phyloP scores from a whole-genome alignment of 495 filamentous ascomycete genomes.

The Cenococcum geophilum region DNA sequence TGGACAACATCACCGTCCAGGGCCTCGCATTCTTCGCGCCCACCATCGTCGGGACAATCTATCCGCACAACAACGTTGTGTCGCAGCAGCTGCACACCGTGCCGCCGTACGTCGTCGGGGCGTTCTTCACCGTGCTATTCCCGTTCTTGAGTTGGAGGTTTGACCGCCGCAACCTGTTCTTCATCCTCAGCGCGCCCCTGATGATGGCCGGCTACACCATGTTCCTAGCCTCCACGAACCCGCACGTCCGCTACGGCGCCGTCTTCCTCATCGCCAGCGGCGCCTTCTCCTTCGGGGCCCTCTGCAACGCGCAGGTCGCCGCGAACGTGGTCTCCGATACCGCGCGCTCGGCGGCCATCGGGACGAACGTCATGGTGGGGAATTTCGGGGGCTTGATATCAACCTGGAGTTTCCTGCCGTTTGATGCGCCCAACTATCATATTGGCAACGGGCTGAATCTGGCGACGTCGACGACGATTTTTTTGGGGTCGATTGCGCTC shows the following conservation, averaged over 20 bases:
- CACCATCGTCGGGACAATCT: slow-evolving; percentile 63
- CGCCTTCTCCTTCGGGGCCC: slow-evolving; percentile 51
- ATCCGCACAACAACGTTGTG: slow-evolving; percentile 48
- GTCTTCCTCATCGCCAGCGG: slow-evolving; percentile 62
- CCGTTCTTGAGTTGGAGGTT: slow-evolving; percentile 55
- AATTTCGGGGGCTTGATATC: slow-evolving; percentile 66
- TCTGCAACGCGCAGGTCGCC: slow-evolving; percentile 59
- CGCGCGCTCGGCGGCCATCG: slow-evolving; percentile 58
- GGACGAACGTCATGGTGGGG: slow-evolving; percentile 62
- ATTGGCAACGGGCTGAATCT: slow-evolving; percentile 71
- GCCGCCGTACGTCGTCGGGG: slow-evolving; percentile 64
- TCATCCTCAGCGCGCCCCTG: slow-evolving; percentile 46
- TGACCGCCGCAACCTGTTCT: slow-evolving; percentile 48
- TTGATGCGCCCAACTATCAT: slow-evolving; percentile 60
- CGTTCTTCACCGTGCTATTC: slow-evolving; percentile 58
- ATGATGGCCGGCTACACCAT: slow-evolving; percentile 67
- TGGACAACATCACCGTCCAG: slow-evolving; percentile 53
- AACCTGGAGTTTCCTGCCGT: slow-evolving; percentile 63
- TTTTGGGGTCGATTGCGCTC: slow-evolving; percentile 44
- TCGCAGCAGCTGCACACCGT: slow-evolving; percentile 65
- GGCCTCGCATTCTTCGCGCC: slow-evolving; percentile 64
- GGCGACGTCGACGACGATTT: slow-evolving; percentile 49
- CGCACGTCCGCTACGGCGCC: slow-evolving; percentile 59
- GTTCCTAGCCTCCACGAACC: slow-evolving; percentile 54
- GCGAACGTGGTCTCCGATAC: slow-evolving; percentile 70